Base-by-base conservation (phyloP, 768 basidiomycete species). In the Harrya chromipes region DNA sequence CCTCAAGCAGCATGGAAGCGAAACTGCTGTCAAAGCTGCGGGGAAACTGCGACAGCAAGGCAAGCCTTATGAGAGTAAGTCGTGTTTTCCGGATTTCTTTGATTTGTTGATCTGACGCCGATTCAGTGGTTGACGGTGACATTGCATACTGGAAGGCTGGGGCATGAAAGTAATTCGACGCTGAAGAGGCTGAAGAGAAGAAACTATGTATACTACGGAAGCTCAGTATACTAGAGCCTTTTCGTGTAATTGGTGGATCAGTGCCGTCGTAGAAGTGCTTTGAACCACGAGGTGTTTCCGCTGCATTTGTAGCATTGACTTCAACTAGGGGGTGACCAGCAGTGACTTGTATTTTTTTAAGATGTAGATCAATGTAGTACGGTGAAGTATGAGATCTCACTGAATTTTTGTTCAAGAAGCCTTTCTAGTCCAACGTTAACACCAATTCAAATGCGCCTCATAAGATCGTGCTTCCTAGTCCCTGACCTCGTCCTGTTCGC, bases 11-110 rank as follows among this genome's bases (percentile, higher is more conserved):
- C 75, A 94, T 58, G 94, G 94, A 11, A 87, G 87, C 53, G 97
- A 99, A 74, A 55, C 81, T 7, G 83, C 88, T 16, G 94, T 97
- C 63, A 98, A 98, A 72, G 91, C 94, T 20, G 90, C 89, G 16
- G 95, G 95, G 27, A 97, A 94, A 73, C 78, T 94, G 47, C 76
- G 91, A 64, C 95, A 98, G 64, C 94, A 97, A 68, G 95, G 95
- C 56, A 97, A 97, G 69, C 89, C 93, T 3, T 99, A 94, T 66
- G 93, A 95, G 71, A 92, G 90, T 91, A 54, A 59, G 88, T 77
- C 13, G 9, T 5, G 11, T 36, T 42, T 39, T 6, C 13, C 13
- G 19, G 20, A 27, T 13, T 35, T 26, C 27, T 29, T 44, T 27
- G 16, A 34, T 37, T 10, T 40, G 50, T 34, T 51, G 12, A 43